Conservation (phyloP, 1,284 basidiomycete species). For the Rhodotorula sp. region DNA sequence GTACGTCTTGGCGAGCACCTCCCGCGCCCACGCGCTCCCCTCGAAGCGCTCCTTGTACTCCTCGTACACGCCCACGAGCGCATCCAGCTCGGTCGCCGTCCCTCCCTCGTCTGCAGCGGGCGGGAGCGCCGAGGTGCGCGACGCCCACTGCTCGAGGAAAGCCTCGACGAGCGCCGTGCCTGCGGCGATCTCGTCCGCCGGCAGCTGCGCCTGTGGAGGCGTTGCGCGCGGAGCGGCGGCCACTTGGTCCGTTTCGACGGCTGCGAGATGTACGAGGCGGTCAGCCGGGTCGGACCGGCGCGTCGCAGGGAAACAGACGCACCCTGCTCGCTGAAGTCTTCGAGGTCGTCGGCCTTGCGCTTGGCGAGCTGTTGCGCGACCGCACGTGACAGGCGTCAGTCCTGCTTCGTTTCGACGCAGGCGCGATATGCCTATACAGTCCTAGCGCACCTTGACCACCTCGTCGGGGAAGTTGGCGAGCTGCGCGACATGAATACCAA, state of each 20-base stretch:
- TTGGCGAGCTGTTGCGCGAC: conserved; percentile 70
- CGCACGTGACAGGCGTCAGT: not conserved
- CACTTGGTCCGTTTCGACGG: conserved; percentile 14
- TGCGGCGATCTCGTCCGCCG: conserved; percentile 51
- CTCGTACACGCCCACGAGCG: conserved; percentile 66
- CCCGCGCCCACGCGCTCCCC: conserved; percentile 73
- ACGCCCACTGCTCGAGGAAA: conserved; percentile 74
- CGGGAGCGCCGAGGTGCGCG: conserved; percentile 16
- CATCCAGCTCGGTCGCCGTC: conserved; percentile 64
- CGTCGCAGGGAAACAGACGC: not conserved
- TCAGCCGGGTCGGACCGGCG: not conserved
- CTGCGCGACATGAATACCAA: conserved; percentile 97
- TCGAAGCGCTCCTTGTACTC: conserved; percentile 69
- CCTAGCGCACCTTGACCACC: conserved; percentile 73
- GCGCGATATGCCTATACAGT: not conserved
- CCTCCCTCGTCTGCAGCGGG: conserved; percentile 55
- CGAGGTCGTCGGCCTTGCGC: conserved; percentile 91
- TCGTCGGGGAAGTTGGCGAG: conserved; percentile 94
- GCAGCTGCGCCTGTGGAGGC: conserved; percentile 46
- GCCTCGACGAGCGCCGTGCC: conserved; percentile 79
- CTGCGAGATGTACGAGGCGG: conserved; percentile 54
- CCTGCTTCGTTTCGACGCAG: too few species aligned
- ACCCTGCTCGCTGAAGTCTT: conserved; percentile 65
- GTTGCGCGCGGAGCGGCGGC: conserved; percentile 53
- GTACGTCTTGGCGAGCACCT: conserved; percentile 56